Conservation (phyloP, 495 filamentous ascomycete genomes). For the Xylaria acuta region DNA sequence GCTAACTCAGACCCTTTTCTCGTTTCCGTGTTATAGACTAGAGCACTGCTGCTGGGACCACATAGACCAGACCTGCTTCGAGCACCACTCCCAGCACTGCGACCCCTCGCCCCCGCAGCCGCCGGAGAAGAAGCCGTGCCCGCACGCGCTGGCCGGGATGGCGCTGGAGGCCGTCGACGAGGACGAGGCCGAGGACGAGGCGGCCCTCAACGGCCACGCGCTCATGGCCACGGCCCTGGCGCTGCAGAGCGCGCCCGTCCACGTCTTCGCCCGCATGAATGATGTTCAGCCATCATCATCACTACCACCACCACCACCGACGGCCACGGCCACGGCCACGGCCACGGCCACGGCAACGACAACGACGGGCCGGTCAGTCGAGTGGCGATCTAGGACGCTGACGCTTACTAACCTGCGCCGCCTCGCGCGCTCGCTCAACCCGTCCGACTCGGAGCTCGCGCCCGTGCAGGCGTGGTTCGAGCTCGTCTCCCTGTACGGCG, state of each 20-base stretch:
- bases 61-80: conserved; percentile 45
- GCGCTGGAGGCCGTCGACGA: background rate
- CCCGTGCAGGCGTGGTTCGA: conserved; percentile 62
- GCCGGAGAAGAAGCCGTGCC: background rate
- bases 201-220: conserved; percentile 44
- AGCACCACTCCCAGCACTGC: conserved; percentile 33
- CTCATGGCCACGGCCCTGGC: conserved; percentile 54
- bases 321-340: conserved; percentile 1
- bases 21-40: conserved; percentile 40
- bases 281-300: too few species aligned
- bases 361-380: background rate
- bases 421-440: conserved; percentile 47
- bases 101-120: background rate
- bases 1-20: background rate
- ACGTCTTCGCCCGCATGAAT: conserved; percentile 35
- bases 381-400: conserved; percentile 27
- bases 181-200: background rate
- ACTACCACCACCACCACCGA: conserved; percentile 22
- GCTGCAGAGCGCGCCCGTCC: conserved; percentile 41
- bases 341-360: conserved; percentile 4
- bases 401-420: conserved; percentile 46
- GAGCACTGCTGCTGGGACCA: conserved; percentile 59
- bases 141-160: background rate
- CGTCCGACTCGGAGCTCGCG: conserved; percentile 48
- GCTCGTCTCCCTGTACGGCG: conserved; percentile 43